Percentiles rank a stretch among this genome's conserved stretches.
Conservation (phyloP, 306 rosid genomes). For the Prunus salicina region DNA sequence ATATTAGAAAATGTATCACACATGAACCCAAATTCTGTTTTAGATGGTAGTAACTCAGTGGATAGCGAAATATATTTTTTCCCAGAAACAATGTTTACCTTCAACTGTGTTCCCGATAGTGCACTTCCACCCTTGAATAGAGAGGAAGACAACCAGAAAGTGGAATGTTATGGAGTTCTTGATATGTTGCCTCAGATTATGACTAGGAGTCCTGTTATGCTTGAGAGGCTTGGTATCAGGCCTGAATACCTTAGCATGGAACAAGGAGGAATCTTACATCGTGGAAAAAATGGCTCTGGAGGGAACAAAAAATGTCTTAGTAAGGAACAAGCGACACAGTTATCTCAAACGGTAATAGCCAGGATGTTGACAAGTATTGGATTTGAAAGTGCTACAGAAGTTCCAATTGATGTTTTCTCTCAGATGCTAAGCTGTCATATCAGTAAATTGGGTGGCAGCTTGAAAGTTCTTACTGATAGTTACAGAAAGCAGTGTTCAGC, state of each 20-base stretch:
- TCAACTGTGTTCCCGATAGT: conserved; percentile 85
- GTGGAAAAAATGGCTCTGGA: conserved; percentile 51
- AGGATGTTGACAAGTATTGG: conserved; percentile 56
- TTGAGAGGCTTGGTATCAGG: conserved; percentile 77
- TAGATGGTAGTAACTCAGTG: conserved; percentile 42
- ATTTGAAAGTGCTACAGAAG: conserved; percentile 77
- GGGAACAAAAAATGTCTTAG: conserved; percentile 51
- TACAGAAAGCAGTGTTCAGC: conserved; percentile 86
- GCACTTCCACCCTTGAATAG: conserved; percentile 53
- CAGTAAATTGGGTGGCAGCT: conserved; percentile 58
- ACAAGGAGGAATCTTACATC: conserved; percentile 49
- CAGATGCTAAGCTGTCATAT: conserved; percentile 66
- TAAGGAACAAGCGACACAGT: conserved; percentile 60
- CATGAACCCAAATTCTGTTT: conserved; percentile 36
- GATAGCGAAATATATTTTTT: conserved; percentile 47
- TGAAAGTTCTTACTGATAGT: conserved; percentile 77
- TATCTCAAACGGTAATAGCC: conserved; percentile 69
- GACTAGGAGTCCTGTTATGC: conserved; percentile 63
- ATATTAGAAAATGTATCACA: conserved; percentile 37
- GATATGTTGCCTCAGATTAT: conserved; percentile 65
- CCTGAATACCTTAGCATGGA: conserved; percentile 57
- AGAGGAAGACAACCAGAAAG: conserved; percentile 43
- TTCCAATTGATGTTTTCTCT: conserved; percentile 75
- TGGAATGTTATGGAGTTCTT: conserved; percentile 59
- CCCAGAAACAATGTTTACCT: conserved; percentile 65